Evolutionary conservation across 129 eudicot genomes (phyloP).

Genomic region (Pittosporum tobira): DNA sequence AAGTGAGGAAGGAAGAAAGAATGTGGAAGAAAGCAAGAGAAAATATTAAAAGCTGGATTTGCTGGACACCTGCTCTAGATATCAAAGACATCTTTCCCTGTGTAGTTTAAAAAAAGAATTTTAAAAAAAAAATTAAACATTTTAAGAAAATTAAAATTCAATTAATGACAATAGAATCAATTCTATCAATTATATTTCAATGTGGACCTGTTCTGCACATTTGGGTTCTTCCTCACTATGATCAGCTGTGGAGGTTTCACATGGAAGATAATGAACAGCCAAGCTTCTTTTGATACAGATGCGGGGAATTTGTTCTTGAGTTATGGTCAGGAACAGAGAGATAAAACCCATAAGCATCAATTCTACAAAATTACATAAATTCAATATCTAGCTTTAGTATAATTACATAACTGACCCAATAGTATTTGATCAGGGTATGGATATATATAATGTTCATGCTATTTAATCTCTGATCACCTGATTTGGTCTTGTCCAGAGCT

Average conservation of each 20-base stretch:
- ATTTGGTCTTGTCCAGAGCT: slow-evolving; percentile 47
- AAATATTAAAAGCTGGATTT: slow-evolving; percentile 43
- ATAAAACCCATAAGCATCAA: slow-evolving; percentile 56
- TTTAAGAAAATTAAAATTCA: not conserved
- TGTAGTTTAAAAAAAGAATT: too few relatives aligned
- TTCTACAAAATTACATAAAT: slow-evolving; percentile 20
- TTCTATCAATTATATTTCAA: too few relatives aligned
- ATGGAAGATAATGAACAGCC: slow-evolving; percentile 40
- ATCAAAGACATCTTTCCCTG: slow-evolving; percentile 54
- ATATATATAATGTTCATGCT: too few relatives aligned
- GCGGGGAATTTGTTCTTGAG: slow-evolving; percentile 32
- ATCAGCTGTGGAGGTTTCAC: slow-evolving; percentile 17
- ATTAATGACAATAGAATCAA: too few relatives aligned
- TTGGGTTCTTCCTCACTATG: slow-evolving; percentile 26
- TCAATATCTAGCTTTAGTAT: not conserved
- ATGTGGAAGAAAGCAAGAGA: slow-evolving; percentile 47
- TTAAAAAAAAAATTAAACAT: too few relatives aligned
- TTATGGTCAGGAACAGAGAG: slow-evolving; percentile 40
- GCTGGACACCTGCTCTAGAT: slow-evolving; percentile 43
- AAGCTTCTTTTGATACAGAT: slow-evolving; percentile 36
- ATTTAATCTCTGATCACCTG: too few relatives aligned
- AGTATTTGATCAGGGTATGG: not conserved
- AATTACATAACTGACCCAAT: not conserved
- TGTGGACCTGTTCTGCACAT: slow-evolving; percentile 41
- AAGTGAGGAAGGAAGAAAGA: slow-evolving; percentile 39